Evolutionary conservation across 768 basidiomycete genomes (phyloP).

Genomic region (Artomyces pyxidatus): DNA sequence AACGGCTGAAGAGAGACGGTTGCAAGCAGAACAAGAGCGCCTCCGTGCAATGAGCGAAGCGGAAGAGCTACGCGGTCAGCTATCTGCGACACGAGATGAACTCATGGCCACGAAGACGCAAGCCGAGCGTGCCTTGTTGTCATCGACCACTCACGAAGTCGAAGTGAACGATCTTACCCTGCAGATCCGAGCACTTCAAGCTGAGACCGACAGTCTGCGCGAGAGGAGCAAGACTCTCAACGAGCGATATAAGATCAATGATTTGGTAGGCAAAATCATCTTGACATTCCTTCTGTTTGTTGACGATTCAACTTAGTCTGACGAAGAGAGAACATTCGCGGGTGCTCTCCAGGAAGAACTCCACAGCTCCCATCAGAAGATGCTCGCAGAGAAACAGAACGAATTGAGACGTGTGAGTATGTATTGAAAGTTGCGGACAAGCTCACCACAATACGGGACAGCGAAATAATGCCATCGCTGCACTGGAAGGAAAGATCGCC

Average conservation of each 20-base stretch:
- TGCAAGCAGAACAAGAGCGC: constrained; percentile 13
- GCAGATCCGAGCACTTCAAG: constrained; percentile 17
- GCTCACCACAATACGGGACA: constrained; percentile 5
- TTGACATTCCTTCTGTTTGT: background rate
- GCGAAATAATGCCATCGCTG: constrained; percentile 26
- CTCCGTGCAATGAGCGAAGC: constrained; percentile 10
- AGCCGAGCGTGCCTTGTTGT: constrained; percentile 14
- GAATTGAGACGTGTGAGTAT: constrained; percentile 25
- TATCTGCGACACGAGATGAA: constrained; percentile 11
- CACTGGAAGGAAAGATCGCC: constrained; percentile 22
- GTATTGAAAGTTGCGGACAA: background rate
- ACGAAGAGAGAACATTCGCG: constrained; percentile 26
- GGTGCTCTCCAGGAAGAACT: constrained; percentile 23
- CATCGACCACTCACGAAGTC: constrained; percentile 14
- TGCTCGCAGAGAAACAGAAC: constrained; percentile 26
- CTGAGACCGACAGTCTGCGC: constrained; percentile 15
- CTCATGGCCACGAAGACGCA: constrained; percentile 13
- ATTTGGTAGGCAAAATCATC: constrained; percentile 18
- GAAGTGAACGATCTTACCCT: constrained; percentile 19
- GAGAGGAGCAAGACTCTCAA: constrained; percentile 20
- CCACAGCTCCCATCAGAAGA: constrained; percentile 25
- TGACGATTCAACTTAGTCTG: background rate
- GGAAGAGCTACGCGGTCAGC: constrained; percentile 10
- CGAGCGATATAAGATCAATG: constrained; percentile 22
- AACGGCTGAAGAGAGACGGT: constrained; percentile 6